Evolutionary conservation across 345 rosid genomes (phyloP).

Genomic region (Sisymbrium irio): DNA sequence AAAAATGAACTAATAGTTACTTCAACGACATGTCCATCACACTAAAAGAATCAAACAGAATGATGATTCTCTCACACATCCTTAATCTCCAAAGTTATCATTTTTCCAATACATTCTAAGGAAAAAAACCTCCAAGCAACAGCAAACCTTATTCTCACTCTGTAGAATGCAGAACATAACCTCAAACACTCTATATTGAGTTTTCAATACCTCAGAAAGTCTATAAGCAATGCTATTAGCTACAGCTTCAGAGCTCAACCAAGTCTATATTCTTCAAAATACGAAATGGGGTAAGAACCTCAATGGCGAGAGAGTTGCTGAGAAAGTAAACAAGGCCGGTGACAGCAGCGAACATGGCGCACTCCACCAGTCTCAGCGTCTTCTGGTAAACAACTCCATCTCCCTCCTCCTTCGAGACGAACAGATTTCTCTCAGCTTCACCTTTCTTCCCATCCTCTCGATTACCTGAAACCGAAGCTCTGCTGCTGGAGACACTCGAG

Average conservation of each 20-base stretch:
- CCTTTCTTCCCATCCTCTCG: conserved; percentile 41
- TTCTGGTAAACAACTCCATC: conserved; percentile 56
- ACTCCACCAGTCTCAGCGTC: conserved; percentile 86
- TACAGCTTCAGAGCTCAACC: background rate
- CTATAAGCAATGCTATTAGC: background rate
- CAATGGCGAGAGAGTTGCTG: conserved; percentile 90
- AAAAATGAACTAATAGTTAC: background rate
- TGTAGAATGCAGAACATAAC: background rate
- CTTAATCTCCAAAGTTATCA: background rate
- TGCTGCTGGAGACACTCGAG: conserved; percentile 39
- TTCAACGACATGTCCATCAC: background rate
- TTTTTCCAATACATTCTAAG: background rate
- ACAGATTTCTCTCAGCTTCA: conserved; percentile 19
- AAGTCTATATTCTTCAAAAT: background rate
- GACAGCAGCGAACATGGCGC: conserved; percentile 90
- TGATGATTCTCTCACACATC: background rate
- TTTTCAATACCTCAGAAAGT: background rate
- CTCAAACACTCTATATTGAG: background rate
- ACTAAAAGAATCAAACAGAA: conserved; percentile 5
- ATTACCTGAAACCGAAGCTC: conserved; percentile 31
- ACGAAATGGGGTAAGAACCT: conserved; percentile 44
- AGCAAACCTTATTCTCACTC: background rate
- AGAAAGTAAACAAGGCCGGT: conserved; percentile 80
- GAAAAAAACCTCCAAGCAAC: background rate
- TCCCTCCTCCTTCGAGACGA: conserved; percentile 35